Base-by-base conservation (phyloP, 2,329 filamentous ascomycete genomes). In the Pestalotiopsis sp. region DNA sequence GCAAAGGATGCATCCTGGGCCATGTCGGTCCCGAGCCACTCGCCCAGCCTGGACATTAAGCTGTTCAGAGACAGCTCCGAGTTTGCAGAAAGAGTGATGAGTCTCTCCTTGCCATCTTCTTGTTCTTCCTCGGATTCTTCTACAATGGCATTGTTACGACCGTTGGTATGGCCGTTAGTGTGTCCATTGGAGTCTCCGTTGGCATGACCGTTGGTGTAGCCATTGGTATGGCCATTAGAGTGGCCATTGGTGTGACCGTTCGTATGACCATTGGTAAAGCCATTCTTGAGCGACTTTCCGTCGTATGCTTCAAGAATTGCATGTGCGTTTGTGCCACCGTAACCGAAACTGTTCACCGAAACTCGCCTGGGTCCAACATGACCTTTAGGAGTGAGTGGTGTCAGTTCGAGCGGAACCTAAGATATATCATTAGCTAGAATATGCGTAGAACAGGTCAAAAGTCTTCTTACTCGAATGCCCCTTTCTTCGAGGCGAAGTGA, bases 41-140 rank as follows among this genome's bases (percentile, higher is more conserved):
- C 38, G 3, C 17, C 70, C 67, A 12, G 71, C 41, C 11, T 52
- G 13, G 20, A 72, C 65, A 3, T 69, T 69, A 14, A 69, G 60
- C 66, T 75, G 69, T 62, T 73, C 70, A 14, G 72, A 70, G 6
- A 72, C 69, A 25, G 69, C 70, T 23, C 74, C 69, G 56, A 72
- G 36, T 62, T 66, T 39, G 62, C 64, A 6, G 39, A 61, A 12
- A 67, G 38, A 14, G 41, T 31, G 17, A 67, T 25, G 3, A 67
- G 52, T 31, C 31, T 61, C 13, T 25, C 23, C 17, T 36, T 31
- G 27, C 12, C 52, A 31, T 36, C 20, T 17, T 36, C 27, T 20
- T 66, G 39, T 25, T 23, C 39, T 6, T 58, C 57, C 4, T 31
- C 23, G 25, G 25, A 58, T 1, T 58, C 20, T 13, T 27, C 9